phyloP scores from a whole-genome alignment of 441 rosid species.

The Hypseocharis bilobata region DNA sequence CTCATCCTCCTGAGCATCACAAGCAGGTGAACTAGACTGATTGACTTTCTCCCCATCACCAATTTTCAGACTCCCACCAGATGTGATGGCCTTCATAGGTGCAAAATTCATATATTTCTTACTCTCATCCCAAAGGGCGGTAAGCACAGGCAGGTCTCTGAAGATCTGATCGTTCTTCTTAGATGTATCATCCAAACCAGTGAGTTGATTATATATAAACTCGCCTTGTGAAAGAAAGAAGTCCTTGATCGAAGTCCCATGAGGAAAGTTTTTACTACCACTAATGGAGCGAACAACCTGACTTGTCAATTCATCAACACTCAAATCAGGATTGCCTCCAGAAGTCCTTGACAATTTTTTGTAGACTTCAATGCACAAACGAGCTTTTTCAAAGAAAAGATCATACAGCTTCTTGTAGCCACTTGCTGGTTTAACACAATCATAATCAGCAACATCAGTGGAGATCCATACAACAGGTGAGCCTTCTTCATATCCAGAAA shows the following conservation, averaged over 20 bases:
- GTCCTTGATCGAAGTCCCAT: constrained; percentile 45
- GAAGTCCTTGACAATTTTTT: constrained; percentile 46
- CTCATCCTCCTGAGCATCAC: constrained; percentile 40
- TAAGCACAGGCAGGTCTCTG: constrained; percentile 47
- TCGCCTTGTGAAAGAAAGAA: constrained; percentile 66
- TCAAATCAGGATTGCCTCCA: constrained; percentile 57
- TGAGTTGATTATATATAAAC: constrained; percentile 63
- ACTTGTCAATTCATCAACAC: constrained; percentile 67
- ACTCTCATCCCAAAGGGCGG: constrained; percentile 46
- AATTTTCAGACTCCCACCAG: constrained; percentile 31
- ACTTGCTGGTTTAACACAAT: constrained; percentile 54
- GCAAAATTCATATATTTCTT: constrained; percentile 26
- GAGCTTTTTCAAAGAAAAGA: constrained; percentile 56
- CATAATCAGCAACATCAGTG: constrained; percentile 61
- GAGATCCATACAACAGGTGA: constrained; percentile 63
- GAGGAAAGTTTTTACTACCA: constrained; percentile 46
- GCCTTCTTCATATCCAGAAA: constrained; percentile 81
- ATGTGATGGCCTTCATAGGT: constrained; percentile 19
- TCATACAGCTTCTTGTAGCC: constrained; percentile 44
- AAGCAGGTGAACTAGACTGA: constrained; percentile 20
- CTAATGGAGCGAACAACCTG: constrained; percentile 60
- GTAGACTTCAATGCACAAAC: constrained; percentile 55
- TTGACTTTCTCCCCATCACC: constrained; percentile 21
- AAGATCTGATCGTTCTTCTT: constrained; percentile 40
- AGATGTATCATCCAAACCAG: constrained; percentile 61